A percentile compares a stretch with the other conserved stretches of the same genome.
phyloP scores from a whole-genome alignment of 768 basidiomycete genomes.

The Mycena kentingensis region DNA sequence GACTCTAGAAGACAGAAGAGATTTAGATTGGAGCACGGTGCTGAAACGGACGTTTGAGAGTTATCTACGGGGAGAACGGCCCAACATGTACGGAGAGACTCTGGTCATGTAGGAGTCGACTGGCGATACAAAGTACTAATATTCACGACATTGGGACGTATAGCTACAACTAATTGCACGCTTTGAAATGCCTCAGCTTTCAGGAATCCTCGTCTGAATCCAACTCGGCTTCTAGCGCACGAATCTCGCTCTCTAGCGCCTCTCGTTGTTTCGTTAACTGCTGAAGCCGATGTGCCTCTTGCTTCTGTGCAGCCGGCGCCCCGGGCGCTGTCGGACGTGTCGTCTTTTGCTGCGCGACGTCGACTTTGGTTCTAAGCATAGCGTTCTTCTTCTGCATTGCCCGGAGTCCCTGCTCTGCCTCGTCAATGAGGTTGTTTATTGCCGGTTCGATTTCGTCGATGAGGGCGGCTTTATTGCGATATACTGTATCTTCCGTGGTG shows the following conservation, averaged over 20 bases:
- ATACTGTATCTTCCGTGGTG: constrained; percentile 71
- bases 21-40: constrained; percentile 90
- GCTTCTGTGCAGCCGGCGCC: constrained; percentile 59
- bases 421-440: constrained; percentile 71
- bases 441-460: constrained; percentile 82
- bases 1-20: constrained; percentile 56
- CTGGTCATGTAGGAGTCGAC: constrained; percentile 45
- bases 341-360: constrained; percentile 52
- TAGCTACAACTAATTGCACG: neutral
- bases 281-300: constrained; percentile 66
- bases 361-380: constrained; percentile 63
- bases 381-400: constrained; percentile 63
- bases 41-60: constrained; percentile 94
- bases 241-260: constrained; percentile 64
- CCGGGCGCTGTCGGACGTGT: constrained; percentile 43
- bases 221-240: constrained; percentile 62
- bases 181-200: too few relatives aligned
- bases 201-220: too few relatives aligned
- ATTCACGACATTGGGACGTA: neutral
- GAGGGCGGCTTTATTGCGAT: constrained; percentile 71
- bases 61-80: constrained; percentile 85
- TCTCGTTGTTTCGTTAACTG: constrained; percentile 67
- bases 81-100: constrained; percentile 95
- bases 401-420: constrained; percentile 69
- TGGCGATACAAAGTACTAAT: neutral